Evolutionary conservation across 2,329 filamentous ascomycete species (phyloP).

Genomic region (Botryotinia narcissicola): DNA sequence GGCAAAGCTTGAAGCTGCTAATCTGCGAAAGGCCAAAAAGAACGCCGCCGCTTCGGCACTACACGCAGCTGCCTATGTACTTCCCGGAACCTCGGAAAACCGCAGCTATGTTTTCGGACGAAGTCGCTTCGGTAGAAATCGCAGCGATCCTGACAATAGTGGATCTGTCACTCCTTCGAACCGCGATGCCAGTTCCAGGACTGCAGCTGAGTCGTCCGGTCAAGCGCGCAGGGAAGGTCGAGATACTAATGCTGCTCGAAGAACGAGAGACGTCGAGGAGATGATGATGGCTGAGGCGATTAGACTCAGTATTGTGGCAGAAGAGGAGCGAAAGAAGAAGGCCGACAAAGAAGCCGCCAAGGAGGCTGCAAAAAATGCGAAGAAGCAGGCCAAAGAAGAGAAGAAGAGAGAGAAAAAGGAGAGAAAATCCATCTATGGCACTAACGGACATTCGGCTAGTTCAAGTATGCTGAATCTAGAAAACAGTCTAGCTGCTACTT

Average conservation of each 20-base stretch:
- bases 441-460: constrained; percentile 52
- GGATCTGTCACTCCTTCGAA: constrained; percentile 36
- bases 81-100: constrained; percentile 49
- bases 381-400: constrained; percentile 80
- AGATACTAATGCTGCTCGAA: constrained; percentile 37
- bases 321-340: constrained; percentile 87
- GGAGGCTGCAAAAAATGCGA: constrained; percentile 75
- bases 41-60: constrained; percentile 81
- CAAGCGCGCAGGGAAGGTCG: constrained; percentile 35
- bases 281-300: constrained; percentile 99
- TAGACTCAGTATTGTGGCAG: constrained; percentile 80
- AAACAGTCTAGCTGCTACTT: constrained; percentile 20
- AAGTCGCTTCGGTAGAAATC: constrained; percentile 36
- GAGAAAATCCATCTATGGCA: constrained; percentile 54
- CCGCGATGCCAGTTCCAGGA: constrained; percentile 27
- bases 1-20: constrained; percentile 79
- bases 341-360: constrained; percentile 77
- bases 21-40: constrained; percentile 78
- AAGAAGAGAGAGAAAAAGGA: constrained; percentile 60
- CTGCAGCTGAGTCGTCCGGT: constrained; percentile 34
- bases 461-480: constrained; percentile 62
- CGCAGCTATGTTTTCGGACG: constrained; percentile 37
- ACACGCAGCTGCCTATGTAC: constrained; percentile 53
- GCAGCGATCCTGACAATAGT: constrained; percentile 35
- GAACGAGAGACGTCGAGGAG: constrained; percentile 82